Conservation (phyloP, 805 yeast species). For the Ogataea zsoltii region DNA sequence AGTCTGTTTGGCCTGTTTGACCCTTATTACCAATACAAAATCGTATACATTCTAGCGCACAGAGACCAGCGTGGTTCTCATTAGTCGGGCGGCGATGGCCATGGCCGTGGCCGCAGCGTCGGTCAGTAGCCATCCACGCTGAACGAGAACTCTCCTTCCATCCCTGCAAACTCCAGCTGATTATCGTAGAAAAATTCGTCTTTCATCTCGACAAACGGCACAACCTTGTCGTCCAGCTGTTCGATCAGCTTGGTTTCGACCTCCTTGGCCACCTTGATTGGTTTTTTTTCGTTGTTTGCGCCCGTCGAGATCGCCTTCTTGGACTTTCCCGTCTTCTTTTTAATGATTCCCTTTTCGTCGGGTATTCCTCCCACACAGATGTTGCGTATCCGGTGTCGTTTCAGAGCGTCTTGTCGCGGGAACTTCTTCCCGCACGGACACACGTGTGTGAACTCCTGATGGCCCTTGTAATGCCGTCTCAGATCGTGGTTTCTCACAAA, state of each 20-base stretch:
- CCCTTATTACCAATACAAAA: too few species aligned
- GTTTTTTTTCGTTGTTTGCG: background rate
- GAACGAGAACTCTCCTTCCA: conserved; percentile 26
- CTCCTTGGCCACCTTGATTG: conserved; percentile 1
- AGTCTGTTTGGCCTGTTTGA: too few species aligned
- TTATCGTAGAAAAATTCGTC: conserved; percentile 16
- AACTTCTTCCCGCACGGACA: conserved; percentile 97
- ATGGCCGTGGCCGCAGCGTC: too few species aligned
- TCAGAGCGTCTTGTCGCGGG: conserved; percentile 85
- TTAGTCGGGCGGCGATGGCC: too few species aligned
- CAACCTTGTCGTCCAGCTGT: conserved; percentile 6
- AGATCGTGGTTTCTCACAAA: conserved; percentile 96
- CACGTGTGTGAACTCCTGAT: conserved; percentile 64
- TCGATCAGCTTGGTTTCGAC: conserved; percentile 9
- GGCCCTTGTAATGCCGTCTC: conserved; percentile 86
- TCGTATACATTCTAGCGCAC: too few species aligned
- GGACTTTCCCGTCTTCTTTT: conserved; percentile 13
- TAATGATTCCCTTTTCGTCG: conserved; percentile 31
- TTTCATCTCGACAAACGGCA: background rate
- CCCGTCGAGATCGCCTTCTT: conserved; percentile 3
- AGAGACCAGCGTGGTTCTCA: too few species aligned
- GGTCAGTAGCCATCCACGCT: conserved; percentile 21
- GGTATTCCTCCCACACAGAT: conserved; percentile 78
- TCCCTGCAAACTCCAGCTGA: conserved; percentile 10
- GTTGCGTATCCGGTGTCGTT: conserved; percentile 74